Percentiles rank a stretch among this genome's conserved stretches.
Conservation (phyloP, 2,329 filamentous ascomycete genomes). For the Cladosporium sp. region DNA sequence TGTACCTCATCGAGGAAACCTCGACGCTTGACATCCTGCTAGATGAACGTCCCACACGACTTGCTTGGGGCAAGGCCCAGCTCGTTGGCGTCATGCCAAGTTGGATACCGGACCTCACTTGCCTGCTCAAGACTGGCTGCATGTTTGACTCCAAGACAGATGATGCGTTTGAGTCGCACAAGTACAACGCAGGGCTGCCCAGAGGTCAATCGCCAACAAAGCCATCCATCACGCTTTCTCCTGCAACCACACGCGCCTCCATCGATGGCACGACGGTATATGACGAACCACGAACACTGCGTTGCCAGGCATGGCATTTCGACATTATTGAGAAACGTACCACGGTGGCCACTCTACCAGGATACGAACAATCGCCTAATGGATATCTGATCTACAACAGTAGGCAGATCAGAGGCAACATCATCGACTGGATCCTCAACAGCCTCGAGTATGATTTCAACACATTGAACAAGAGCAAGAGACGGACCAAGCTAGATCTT, state of each 20-base stretch:
- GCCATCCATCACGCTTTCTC: neutral
- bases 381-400: conserved; percentile 17
- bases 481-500: conserved; percentile 4
- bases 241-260: neutral
- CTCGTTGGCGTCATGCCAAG: conserved; percentile 8
- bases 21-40: conserved; percentile 13
- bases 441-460: conserved; percentile 16
- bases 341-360: conserved; percentile 8
- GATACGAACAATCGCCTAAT: conserved; percentile 7
- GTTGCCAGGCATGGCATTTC: conserved; percentile 6
- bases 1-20: conserved; percentile 18
- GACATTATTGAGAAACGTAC: conserved; percentile 16
- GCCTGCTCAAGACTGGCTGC: conserved; percentile 4
- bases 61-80: neutral
- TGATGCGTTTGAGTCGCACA: conserved; percentile 1
- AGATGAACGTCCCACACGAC: conserved; percentile 15
- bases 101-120: conserved; percentile 17
- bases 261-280: neutral
- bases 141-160: neutral
- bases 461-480: neutral
- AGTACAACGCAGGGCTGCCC: conserved; percentile 16
- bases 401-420: conserved; percentile 8
- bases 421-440: conserved; percentile 17
- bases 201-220: neutral
- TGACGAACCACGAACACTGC: conserved; percentile 14